phyloP scores from a whole-genome alignment of 1,284 basidiomycete genomes.

The Schizopora paradoxa region DNA sequence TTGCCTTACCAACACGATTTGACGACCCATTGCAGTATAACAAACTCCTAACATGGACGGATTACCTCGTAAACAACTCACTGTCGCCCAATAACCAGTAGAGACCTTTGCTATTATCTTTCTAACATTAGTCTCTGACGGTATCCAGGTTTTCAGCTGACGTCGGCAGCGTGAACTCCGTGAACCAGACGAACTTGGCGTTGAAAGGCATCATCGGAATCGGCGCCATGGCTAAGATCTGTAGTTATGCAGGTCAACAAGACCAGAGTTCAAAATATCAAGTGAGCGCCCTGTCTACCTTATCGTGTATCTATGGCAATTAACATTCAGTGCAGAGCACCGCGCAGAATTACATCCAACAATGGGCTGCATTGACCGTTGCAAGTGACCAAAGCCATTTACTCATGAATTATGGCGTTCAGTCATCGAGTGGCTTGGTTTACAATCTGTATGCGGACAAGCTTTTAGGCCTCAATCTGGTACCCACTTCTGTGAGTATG shows the following conservation, averaged over 20 bases:
- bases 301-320: not conserved
- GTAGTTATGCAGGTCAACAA: constrained; percentile 23
- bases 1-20: constrained; percentile 16
- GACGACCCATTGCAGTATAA: constrained; percentile 28
- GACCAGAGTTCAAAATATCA: constrained; percentile 24
- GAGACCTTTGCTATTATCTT: constrained; percentile 9
- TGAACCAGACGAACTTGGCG: constrained; percentile 29
- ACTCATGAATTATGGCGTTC: constrained; percentile 27
- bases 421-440: constrained; percentile 30
- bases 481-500: constrained; percentile 24
- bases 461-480: constrained; percentile 27
- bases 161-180: constrained; percentile 5
- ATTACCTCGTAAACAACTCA: constrained; percentile 32
- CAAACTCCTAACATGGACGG: constrained; percentile 35
- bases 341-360: not conserved
- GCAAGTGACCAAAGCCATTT: constrained; percentile 14
- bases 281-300: constrained; percentile 18
- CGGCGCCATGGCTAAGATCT: constrained; percentile 36
- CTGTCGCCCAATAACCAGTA: constrained; percentile 32
- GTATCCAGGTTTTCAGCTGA: constrained; percentile 16
- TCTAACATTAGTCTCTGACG: not conserved
- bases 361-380: constrained; percentile 12
- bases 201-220: constrained; percentile 39
- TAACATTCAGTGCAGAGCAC: not conserved
- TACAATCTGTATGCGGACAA: constrained; percentile 46